phyloP scores from a whole-genome alignment of 1,284 basidiomycete species.

The Fomitopsis pinicola region DNA sequence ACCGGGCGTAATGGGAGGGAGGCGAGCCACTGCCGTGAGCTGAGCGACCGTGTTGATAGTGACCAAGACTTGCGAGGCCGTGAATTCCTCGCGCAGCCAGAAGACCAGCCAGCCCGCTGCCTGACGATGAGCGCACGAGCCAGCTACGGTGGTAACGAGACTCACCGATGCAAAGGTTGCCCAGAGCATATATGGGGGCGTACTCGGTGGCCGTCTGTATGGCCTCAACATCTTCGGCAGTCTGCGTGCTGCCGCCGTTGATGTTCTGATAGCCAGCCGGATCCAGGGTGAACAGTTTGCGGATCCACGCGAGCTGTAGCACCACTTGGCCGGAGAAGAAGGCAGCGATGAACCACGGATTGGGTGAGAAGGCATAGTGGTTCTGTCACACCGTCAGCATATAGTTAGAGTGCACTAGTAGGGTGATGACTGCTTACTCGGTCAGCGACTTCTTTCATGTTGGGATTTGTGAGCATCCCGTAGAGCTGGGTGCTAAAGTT shows the following conservation, averaged over 20 bases:
- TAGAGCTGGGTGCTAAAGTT: slow-evolving; percentile 30
- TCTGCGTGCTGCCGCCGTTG: not conserved
- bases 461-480: slow-evolving; percentile 28
- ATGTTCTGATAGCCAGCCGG: slow-evolving; percentile 14
- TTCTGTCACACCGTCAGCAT: slow-evolving; percentile 18
- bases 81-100: slow-evolving; percentile 30
- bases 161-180: slow-evolving; percentile 32
- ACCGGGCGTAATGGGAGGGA: slow-evolving; percentile 19
- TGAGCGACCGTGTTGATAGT: slow-evolving; percentile 31
- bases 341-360: slow-evolving; percentile 30
- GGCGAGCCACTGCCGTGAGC: slow-evolving; percentile 24
- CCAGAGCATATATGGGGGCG: slow-evolving; percentile 29
- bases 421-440: slow-evolving; percentile 18
- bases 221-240: slow-evolving; percentile 13
- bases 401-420: not conserved
- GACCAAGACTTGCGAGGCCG: slow-evolving; percentile 25
- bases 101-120: slow-evolving; percentile 32
- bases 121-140: not conserved
- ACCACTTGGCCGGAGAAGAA: slow-evolving; percentile 31
- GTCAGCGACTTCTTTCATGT: slow-evolving; percentile 33
- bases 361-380: slow-evolving; percentile 33
- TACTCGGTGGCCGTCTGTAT: slow-evolving; percentile 24
- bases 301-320: slow-evolving; percentile 28
- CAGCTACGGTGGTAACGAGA: not conserved
- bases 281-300: slow-evolving; percentile 19